phyloP scores from a whole-genome alignment of 345 rosid genomes.

The Stellera chamaejasme region DNA sequence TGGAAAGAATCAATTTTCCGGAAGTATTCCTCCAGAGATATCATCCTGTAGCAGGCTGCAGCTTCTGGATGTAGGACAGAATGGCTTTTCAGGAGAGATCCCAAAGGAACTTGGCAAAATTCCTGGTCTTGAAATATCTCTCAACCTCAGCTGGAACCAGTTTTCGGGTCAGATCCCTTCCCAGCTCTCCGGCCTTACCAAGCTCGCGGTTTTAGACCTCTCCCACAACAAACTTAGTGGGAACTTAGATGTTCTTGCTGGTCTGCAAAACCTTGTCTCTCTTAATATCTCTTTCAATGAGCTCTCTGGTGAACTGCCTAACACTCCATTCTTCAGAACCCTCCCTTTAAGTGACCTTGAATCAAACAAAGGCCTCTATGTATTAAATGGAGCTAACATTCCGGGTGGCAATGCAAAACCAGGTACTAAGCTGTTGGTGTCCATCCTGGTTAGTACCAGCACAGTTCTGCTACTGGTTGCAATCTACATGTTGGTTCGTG shows the following conservation, averaged over 20 bases:
- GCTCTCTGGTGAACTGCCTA: constrained; percentile 78
- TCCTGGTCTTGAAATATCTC: constrained; percentile 71
- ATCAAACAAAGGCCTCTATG: constrained; percentile 58
- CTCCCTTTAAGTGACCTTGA: constrained; percentile 74
- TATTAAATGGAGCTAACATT: constrained; percentile 31
- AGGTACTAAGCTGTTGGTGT: constrained; percentile 48
- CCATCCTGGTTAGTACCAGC: constrained; percentile 56
- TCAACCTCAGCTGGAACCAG: constrained; percentile 76
- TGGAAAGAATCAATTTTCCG: constrained; percentile 60
- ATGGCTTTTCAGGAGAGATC: constrained; percentile 64
- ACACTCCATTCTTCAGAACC: constrained; percentile 66
- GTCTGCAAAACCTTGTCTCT: constrained; percentile 75
- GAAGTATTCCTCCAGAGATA: constrained; percentile 63
- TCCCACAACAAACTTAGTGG: constrained; percentile 76
- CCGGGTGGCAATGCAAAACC: constrained; percentile 41
- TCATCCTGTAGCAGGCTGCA: constrained; percentile 64
- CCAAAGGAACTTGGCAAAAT: constrained; percentile 71
- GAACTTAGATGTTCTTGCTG: constrained; percentile 47
- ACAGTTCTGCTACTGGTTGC: constrained; percentile 54
- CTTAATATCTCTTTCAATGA: constrained; percentile 90
- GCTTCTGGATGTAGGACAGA: constrained; percentile 63
- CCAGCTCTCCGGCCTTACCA: constrained; percentile 58
- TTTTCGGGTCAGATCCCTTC: constrained; percentile 68
- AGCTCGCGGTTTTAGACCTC: constrained; percentile 68
- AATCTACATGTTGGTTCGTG: constrained; percentile 46